phyloP scores from a whole-genome alignment of 306 rosid species.

The Fragaria vesca region DNA sequence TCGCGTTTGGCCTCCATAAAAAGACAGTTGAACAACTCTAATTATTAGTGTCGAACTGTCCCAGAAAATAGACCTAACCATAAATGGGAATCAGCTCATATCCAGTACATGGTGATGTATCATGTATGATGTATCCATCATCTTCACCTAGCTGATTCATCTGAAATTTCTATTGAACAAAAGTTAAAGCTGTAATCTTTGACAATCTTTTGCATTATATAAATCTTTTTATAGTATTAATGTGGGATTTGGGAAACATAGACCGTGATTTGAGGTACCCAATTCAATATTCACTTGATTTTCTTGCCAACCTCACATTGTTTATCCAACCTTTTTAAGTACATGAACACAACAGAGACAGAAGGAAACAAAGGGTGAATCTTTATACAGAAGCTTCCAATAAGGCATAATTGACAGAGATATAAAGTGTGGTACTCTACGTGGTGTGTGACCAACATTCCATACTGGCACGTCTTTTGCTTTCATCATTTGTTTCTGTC shows the following conservation, averaged over 20 bases:
- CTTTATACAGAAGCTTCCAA: slow-evolving; percentile 1
- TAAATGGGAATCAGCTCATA: neutral
- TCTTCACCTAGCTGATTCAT: neutral
- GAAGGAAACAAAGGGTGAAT: neutral
- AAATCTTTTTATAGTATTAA: neutral
- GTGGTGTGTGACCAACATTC: neutral
- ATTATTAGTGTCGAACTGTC: neutral
- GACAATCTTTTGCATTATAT: neutral
- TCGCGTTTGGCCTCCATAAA: neutral
- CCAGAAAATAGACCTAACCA: neutral
- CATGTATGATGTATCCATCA: too few species aligned
- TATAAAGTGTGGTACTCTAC: neutral
- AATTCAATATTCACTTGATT: neutral
- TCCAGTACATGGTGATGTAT: neutral
- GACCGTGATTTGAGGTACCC: neutral
- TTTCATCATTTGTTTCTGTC: neutral
- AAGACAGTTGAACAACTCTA: neutral
- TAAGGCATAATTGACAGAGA: neutral
- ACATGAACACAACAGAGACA: neutral
- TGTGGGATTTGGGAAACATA: neutral
- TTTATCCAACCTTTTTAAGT: neutral
- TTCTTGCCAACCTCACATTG: neutral
- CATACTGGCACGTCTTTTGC: neutral
- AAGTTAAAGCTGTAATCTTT: neutral
- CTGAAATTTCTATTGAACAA: neutral